phyloP scores from a whole-genome alignment of 208 protist species.

The Angomonas ambiguus region DNA sequence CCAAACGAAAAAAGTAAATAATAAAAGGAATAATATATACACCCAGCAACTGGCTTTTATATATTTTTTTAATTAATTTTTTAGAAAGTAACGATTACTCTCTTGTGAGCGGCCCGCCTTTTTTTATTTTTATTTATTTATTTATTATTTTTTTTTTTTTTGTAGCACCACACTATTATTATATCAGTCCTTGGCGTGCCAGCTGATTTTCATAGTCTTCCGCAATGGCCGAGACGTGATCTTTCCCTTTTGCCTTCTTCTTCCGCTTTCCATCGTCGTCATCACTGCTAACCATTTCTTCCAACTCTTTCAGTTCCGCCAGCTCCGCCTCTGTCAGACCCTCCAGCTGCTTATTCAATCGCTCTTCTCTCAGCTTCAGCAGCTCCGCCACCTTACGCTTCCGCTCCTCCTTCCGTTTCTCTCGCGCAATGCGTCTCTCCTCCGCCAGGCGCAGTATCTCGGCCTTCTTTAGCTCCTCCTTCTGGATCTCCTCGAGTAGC shows the following conservation, averaged over 20 bases:
- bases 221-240: not conserved
- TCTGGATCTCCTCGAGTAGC: conserved; percentile 23
- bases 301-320: conserved; percentile 20
- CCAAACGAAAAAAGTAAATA: no score
- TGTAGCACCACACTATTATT: no score
- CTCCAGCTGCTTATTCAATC: conserved; percentile 24
- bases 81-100: no score
- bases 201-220: not conserved
- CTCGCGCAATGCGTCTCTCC: conserved; percentile 10
- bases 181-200: not conserved
- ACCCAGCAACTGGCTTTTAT: no score
- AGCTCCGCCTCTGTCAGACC: conserved; percentile 20
- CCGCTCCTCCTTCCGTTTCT: conserved; percentile 11
- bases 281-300: conserved; percentile 10
- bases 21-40: conserved; percentile 10
- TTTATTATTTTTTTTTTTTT: not conserved
- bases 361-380: conserved; percentile 21
- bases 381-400: not conserved
- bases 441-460: conserved; percentile 14
- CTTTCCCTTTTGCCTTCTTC: conserved; percentile 13
- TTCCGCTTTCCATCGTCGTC: conserved; percentile 22
- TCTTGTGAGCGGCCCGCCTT: no score
- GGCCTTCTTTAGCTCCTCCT: conserved; percentile 21
- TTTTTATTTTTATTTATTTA: not conserved
- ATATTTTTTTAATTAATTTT: no score